Evolutionary conservation across 108 stramenopile species (phyloP), one percentile per base, ranked within the genome.

Genomic region (Skeletonema tropicum): DNA sequence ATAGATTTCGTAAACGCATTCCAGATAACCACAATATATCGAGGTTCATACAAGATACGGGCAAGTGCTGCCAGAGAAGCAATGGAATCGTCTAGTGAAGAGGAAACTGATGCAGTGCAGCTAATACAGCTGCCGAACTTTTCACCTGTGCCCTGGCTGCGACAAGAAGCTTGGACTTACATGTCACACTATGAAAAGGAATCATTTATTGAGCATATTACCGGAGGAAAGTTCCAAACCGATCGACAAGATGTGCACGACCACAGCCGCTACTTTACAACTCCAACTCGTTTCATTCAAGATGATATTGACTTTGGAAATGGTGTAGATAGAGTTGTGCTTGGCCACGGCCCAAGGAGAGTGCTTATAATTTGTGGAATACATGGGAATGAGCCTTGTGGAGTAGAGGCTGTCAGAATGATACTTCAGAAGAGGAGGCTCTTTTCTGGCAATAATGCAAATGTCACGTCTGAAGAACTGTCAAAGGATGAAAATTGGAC

Each of bases 321-420:
- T 39, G 60, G 74, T 23, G 68, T 79, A 5, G 78, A 79, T 62
- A 65, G 78, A 26, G 78, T 79, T 4, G 73, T 79, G 32, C 49
- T 79, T 15, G 78, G 78, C 2, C 42, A 46, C 46, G 78, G 78
- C n/a, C 68, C 73, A 19, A 70, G 68, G 31, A 36, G 57, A 59
- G 36, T 73, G 15, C 79, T 71, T 31, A 71, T 81, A 0, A 68
- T 73, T 38, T 41, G 23, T n/a, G 84, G 87, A 9, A 88, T 57
- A 1, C 78, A 79, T 35, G 78, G 78, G 13, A 79, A 79, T 52
- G 78, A 79, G 29, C 66, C 55, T 19, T 79, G 78, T 69, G 78
- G 78, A 14, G 78, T 79, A 1, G 52, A 68, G 26, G 78, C 78
- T 5, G 57, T 65, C 1, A 67, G 38, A 57, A 11, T 79, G 19